phyloP scores from a whole-genome alignment of 345 rosid genomes.

The Salix koriyanagi region DNA sequence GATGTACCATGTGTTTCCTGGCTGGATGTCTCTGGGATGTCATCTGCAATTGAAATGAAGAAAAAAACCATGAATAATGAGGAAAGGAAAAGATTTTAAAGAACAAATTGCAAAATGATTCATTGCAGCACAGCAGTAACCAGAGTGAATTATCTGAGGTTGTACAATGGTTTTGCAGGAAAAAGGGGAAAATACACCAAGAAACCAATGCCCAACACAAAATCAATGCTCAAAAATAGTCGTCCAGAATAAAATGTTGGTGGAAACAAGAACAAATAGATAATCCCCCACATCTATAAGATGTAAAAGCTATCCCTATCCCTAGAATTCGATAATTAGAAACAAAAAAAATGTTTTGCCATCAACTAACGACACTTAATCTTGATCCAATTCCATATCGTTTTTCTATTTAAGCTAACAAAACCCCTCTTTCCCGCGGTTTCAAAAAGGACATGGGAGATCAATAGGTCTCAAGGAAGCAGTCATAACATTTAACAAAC shows the following conservation, averaged over 20 bases:
- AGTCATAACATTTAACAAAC: background rate
- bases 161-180: background rate
- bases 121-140: background rate
- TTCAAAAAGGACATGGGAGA: background rate
- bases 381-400: background rate
- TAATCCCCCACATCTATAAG: background rate
- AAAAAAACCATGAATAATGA: background rate
- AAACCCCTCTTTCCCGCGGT: background rate
- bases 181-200: background rate
- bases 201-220: background rate
- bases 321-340: background rate
- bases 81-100: background rate
- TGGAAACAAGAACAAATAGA: background rate
- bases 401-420: background rate
- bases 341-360: background rate
- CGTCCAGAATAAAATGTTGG: background rate
- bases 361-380: background rate
- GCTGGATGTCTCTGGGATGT: conserved; percentile 30
- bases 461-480: background rate
- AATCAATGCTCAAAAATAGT: background rate
- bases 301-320: background rate
- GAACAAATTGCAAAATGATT: background rate
- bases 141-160: background rate
- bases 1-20: conserved; percentile 34
- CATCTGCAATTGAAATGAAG: conserved; percentile 25